Evolutionary conservation across 129 eudicot genomes (phyloP).

Genomic region (Heracleum sosnowskyi): DNA sequence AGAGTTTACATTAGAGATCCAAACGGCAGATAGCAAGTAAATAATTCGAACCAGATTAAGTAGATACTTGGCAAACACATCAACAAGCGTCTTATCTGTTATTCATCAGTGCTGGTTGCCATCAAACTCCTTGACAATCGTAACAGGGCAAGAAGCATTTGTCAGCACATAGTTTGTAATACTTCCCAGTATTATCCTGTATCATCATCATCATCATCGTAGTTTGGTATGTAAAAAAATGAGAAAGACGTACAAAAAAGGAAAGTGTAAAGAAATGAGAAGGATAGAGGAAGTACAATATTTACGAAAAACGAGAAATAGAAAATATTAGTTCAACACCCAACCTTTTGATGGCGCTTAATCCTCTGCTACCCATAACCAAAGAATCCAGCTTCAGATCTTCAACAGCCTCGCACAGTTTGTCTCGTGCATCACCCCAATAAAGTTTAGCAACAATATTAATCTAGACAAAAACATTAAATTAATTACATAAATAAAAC

Average conservation of each 20-base stretch:
- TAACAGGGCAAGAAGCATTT: slow-evolving; percentile 67
- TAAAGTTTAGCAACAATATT: slow-evolving; percentile 52
- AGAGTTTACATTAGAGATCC: too few species aligned
- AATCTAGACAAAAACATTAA: slow-evolving; percentile 32
- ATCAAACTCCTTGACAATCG: slow-evolving; percentile 70
- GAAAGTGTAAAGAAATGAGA: too few species aligned
- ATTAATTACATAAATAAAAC: too few species aligned
- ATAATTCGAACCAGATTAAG: too few species aligned
- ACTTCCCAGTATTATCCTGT: slow-evolving; percentile 74
- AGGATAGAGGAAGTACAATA: too few species aligned
- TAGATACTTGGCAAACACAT: too few species aligned
- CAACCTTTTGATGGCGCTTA: slow-evolving; percentile 45
- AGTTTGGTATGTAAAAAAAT: too few species aligned
- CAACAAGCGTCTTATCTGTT: too few species aligned
- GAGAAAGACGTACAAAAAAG: too few species aligned
- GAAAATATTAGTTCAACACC: too few species aligned
- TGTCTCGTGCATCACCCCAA: slow-evolving; percentile 96
- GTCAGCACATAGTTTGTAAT: slow-evolving; percentile 64
- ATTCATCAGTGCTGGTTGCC: slow-evolving; percentile 39
- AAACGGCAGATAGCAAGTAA: too few species aligned
- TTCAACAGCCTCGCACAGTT: slow-evolving; percentile 58
- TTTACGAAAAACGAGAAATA: neutral
- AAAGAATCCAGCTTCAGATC: slow-evolving; percentile 66
- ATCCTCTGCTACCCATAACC: slow-evolving; percentile 95
- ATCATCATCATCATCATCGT: slow-evolving; percentile 11